phyloP scores from a whole-genome alignment of 164 flowering plant species.

The Vitis rotundifolia region DNA sequence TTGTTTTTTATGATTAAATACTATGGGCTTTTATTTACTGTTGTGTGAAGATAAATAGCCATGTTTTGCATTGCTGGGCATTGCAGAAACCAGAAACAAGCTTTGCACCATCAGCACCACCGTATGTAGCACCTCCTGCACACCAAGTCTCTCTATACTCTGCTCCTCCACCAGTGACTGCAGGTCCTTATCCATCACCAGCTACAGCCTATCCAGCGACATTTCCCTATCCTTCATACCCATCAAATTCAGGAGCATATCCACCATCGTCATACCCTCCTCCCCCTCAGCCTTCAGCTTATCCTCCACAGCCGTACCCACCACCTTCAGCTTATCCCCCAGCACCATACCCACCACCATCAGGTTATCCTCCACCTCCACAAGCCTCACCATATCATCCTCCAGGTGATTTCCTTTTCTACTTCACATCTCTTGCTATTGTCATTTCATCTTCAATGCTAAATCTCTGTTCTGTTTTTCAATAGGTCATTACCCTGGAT shows the following conservation, averaged over 20 bases:
- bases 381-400: slow-evolving; percentile 37
- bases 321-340: slow-evolving; percentile 49
- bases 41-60: neutral
- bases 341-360: slow-evolving; percentile 50
- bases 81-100: slow-evolving; percentile 48
- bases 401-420: slow-evolving; percentile 33
- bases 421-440: neutral
- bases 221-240: slow-evolving; percentile 38
- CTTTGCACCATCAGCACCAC: slow-evolving; percentile 61
- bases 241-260: slow-evolving; percentile 25
- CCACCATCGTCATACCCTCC: slow-evolving; percentile 38
- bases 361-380: slow-evolving; percentile 32
- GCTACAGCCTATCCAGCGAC: slow-evolving; percentile 25
- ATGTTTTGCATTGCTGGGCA: neutral
- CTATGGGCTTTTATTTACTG: too few relatives aligned
- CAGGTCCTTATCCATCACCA: slow-evolving; percentile 31
- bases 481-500: slow-evolving; percentile 34
- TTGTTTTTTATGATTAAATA: neutral
- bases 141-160: slow-evolving; percentile 35
- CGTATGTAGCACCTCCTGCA: slow-evolving; percentile 31
- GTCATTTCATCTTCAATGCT: neutral
- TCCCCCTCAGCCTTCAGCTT: slow-evolving; percentile 30
- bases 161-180: slow-evolving; percentile 29
- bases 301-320: slow-evolving; percentile 60
- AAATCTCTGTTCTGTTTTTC: neutral